These are phyloP conservation scores for Kwoniella pini DNA, from an alignment of 768 basidiomycete genomes.

Conservation along the genomic window DNA sequence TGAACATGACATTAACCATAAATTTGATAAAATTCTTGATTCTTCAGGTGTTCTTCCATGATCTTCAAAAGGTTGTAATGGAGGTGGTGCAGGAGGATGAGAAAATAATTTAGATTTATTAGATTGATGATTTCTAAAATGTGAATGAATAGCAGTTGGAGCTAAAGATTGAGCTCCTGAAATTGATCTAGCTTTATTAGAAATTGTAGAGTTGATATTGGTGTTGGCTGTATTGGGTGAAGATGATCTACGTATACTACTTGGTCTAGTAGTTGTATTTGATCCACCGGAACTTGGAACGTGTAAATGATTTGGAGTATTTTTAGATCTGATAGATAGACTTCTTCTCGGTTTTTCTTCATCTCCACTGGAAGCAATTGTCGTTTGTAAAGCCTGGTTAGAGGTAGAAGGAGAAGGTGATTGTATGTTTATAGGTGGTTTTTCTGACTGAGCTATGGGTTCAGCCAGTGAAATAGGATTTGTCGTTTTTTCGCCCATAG, in stretches of 20 bases:
- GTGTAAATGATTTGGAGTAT: conserved; percentile 44
- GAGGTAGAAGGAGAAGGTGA: conserved; percentile 27
- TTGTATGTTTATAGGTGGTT: conserved; percentile 9
- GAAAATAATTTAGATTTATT: too few species aligned
- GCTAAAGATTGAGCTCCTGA: conserved; percentile 39
- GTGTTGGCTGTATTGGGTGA: neutral
- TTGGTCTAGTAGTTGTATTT: neutral
- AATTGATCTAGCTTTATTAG: conserved; percentile 14
- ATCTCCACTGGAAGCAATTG: neutral
- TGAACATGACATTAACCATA: conserved; percentile 94
- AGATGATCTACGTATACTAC: conserved; percentile 3
- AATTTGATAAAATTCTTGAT: conserved; percentile 71
- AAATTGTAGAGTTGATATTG: too few species aligned
- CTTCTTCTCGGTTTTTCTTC: conserved; percentile 8
- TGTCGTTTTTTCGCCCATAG: neutral
- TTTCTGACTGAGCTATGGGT: conserved; percentile 1
- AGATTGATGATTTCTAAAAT: conserved; percentile 25
- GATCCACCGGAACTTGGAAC: conserved; percentile 29
- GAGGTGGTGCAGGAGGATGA: conserved; percentile 52
- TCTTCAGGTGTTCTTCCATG: conserved; percentile 58
- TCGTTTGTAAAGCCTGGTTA: neutral
- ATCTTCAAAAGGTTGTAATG: conserved; percentile 53
- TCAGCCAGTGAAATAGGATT: conserved; percentile 4
- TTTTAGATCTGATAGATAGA: conserved; percentile 20
- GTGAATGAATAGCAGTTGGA: conserved; percentile 46